Evolutionary conservation across 1,139 yeast species (phyloP), one percentile per base, ranked within the genome.

Genomic region (Saccharomycopsis hybrid): DNA sequence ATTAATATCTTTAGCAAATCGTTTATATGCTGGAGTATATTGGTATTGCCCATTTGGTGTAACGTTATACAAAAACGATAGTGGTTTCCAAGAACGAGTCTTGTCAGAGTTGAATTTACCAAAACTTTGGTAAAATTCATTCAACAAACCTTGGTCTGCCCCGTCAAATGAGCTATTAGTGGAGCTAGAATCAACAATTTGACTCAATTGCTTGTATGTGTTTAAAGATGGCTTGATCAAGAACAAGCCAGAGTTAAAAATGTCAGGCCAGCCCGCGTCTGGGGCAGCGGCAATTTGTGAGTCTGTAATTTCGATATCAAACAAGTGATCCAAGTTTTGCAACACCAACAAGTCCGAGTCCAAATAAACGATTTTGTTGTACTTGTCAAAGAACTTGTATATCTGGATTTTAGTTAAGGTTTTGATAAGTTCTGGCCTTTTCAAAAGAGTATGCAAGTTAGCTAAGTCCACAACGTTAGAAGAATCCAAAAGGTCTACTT

Each of bases 231-330:
- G 96, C 41, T 73, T 73, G 43, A 86, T 67, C 5, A 82, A 72
- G 63, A 92, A 74, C 38, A 92, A 81, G 5, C 98, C 98, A 31
- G 95, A 82, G 67, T 92, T 92, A 73, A 92, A 92, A 59, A 88
- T 76, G 66, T 92, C 98, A 1, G 97, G 97, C 83, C 96, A 92
- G 25, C 97, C 97, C 31, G 83, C 74, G 67, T 92, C 98, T 0
- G 97, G 95, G n/a, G 88, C 74, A 0, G 97, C 97, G 43, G 74
- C 68, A 13, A 84, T 72, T 53, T 74, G 71, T 39, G 65, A 61
- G 18, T 61, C 58, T 1, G 65, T 67, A 42, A 72, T 65, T 4
- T 67, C 68, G 5, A 42, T 44, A 58, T 67, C 61, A 62, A 77
- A 69, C 57, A 81, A 58, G 49, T 66, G 59, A 59, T 69, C 70